Evolutionary conservation across 305 asterid species (phyloP), one percentile per base, ranked within the genome.

Genomic region (Rubia tinctorum): DNA sequence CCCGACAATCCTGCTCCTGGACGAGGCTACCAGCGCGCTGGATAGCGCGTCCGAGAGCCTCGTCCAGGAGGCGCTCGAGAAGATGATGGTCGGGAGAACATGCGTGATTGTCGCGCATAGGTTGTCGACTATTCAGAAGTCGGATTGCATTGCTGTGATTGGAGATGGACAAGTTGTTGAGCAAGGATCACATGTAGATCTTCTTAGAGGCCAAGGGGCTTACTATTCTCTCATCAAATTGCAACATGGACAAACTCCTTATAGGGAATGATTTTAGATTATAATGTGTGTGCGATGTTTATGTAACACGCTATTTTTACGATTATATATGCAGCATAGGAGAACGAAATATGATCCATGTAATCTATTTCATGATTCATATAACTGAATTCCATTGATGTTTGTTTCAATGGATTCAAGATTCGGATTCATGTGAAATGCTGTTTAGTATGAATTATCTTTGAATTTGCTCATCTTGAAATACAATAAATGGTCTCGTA

Each of bases 11-110:
- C 89, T 91, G 22, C 90, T 91, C 34, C 56, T 91, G 78, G 97
- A 91, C 27, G 97, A 91, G 80, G 97, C 96, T 2, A 91, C 95
- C 6, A 91, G 96, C 43, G 96, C 96, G 17, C 84, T 90, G 2
- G 96, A 91, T 59, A 87, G 90, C 34, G 77, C 84, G 11, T 90
- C 93, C 0, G 97, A 88, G 67, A 90, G 77, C n/a, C 47, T 90
- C 15, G 91, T 92, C 66, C 96, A 88, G 78, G 89, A 88, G 71
- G 90, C 96, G 7, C 42, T 88, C 63, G 95, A 87, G 82, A 86
- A 84, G 34, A 82, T 90, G 89, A 88, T 90, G 95, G 83, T 83
- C 0, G 82, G 81, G 1, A 78, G 93, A 80, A 92, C 95, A 4
- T 86, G 92, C 64, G 89, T 90, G 59, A 76, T 88, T 25, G 89